These are phyloP conservation scores for Iris macrosiphon DNA, from an alignment of 106 monocot genomes.

Conservation along the genomic window DNA sequence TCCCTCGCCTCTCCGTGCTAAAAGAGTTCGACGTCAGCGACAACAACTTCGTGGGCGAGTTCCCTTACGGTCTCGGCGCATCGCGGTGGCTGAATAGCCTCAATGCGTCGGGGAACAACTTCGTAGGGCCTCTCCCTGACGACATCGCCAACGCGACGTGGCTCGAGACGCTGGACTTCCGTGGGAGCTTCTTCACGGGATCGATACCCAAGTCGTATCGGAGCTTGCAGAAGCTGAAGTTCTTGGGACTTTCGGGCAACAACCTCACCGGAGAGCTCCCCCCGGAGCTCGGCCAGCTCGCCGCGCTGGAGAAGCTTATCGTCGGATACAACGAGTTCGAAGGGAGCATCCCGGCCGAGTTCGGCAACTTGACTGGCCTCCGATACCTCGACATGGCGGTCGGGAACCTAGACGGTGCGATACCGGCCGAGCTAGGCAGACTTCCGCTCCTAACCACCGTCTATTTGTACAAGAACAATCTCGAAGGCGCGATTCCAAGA, in stretches of 20 bases:
- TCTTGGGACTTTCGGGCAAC: slow-evolving; percentile 85
- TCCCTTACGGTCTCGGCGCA: slow-evolving; percentile 53
- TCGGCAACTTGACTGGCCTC: slow-evolving; percentile 68
- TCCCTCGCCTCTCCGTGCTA: slow-evolving; percentile 31
- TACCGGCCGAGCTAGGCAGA: slow-evolving; percentile 61
- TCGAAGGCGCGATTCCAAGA: slow-evolving; percentile 64
- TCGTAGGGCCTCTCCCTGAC: slow-evolving; percentile 53
- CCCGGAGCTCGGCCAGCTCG: slow-evolving; percentile 45
- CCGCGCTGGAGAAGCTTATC: slow-evolving; percentile 62
- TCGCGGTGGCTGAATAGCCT: slow-evolving; percentile 23
- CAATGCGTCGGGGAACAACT: slow-evolving; percentile 85
- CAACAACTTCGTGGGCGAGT: slow-evolving; percentile 51
- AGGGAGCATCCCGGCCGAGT: slow-evolving; percentile 55
- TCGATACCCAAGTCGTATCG: slow-evolving; percentile 39
- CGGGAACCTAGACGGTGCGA: slow-evolving; percentile 53
- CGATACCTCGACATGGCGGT: slow-evolving; percentile 80
- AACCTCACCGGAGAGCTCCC: slow-evolving; percentile 65
- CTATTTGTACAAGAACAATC: slow-evolving; percentile 66
- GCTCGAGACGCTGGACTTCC: slow-evolving; percentile 59
- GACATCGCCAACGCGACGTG: slow-evolving; percentile 48
- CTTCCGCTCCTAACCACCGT: slow-evolving; percentile 38
- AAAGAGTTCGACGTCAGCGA: slow-evolving; percentile 63
- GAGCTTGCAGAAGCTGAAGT: slow-evolving; percentile 49
- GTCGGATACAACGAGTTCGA: slow-evolving; percentile 78
- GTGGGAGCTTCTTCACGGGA: slow-evolving; percentile 73